Base-by-base conservation (phyloP, 192 early-diverging fungal genomes). In the Diversispora eburnea region DNA sequence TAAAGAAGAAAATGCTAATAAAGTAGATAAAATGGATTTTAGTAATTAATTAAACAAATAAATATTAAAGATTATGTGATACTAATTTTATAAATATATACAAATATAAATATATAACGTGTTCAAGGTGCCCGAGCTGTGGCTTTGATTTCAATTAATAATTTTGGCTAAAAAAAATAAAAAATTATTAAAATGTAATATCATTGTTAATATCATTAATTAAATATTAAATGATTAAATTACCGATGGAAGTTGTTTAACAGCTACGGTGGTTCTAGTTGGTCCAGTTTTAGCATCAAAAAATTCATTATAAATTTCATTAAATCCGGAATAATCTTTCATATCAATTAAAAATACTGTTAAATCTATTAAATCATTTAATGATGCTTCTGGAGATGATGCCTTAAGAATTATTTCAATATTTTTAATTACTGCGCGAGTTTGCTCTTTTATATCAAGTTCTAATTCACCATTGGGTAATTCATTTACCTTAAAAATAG, bases 341-440 rank as follows among this genome's bases (percentile, higher is more conserved):
- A 91, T 91, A 75, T 91, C 77, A 25, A 87, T 84, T 56, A 91
- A 77, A 76, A 91, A 91, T 52, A 91, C 84, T n/a, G 89, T 91
- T 79, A 91, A 70, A 77, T 91, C 89, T 19, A 91, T 79, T 17
- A 91, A 64, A 54, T 90, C 83, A 60, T 83, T 84, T 47, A 91
- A 73, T 17, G 75, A 76, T 6, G 81, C 81, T 33, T 33, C 2
- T 33, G 25, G 25, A n/a, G 74, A 82, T 22, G 69, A 15, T 22
- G 77, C 76, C 46, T 84, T 45, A 13, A 91, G 76, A 51, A 91
- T 91, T 48, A 72, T 75, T 17, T 80, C 62, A 70, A 91, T 90
- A 80, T 90, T 90, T 79, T 85, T 77, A 63, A 90, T 81, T 54
- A 90, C 88, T 3, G 87, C 89, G 17, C 77, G 70, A 48, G 89